Conservation (phyloP, 2,329 filamentous ascomycete species). For the Fusarium cicatricum region DNA sequence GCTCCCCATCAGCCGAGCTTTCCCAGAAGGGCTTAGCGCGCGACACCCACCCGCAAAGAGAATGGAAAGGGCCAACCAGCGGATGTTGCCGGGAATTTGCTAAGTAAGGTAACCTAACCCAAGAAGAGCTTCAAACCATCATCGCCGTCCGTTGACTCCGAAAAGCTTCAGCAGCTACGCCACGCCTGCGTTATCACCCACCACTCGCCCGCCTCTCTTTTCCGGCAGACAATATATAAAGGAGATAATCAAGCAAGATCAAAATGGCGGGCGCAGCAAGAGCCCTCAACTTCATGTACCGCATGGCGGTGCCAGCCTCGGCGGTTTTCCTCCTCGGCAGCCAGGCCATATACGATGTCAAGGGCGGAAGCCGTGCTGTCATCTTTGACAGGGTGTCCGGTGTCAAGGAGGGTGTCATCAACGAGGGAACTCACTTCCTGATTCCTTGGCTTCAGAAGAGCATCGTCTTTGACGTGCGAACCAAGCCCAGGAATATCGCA, state of each 20-base stretch:
- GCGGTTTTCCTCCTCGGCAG: constrained; percentile 73
- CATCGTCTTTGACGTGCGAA: constrained; percentile 96
- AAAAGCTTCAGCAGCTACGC: constrained; percentile 36
- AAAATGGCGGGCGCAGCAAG: constrained; percentile 65
- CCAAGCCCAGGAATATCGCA: constrained; percentile 95
- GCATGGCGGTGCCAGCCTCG: constrained; percentile 76
- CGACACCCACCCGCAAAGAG: constrained; percentile 25
- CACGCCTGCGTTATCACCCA: constrained; percentile 15
- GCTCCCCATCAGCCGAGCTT: constrained; percentile 47
- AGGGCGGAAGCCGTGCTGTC: constrained; percentile 91
- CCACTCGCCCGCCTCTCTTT: constrained; percentile 11
- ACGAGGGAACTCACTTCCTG: constrained; percentile 97
- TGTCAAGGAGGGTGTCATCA: constrained; percentile 91
- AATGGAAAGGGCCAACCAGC: constrained; percentile 27
- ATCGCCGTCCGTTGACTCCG: constrained; percentile 38
- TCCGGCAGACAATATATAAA: neutral
- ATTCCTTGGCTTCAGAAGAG: constrained; percentile 95
- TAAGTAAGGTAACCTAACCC: constrained; percentile 8
- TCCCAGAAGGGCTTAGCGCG: constrained; percentile 47
- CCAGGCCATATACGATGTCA: constrained; percentile 94
- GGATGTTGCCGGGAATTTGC: constrained; percentile 35
- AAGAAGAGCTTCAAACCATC: constrained; percentile 40
- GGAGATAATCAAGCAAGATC: constrained; percentile 10
- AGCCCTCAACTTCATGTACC: constrained; percentile 69
- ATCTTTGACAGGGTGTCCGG: constrained; percentile 95